Evolutionary conservation across 441 rosid genomes (phyloP).

Genomic region (Hura crepitans): DNA sequence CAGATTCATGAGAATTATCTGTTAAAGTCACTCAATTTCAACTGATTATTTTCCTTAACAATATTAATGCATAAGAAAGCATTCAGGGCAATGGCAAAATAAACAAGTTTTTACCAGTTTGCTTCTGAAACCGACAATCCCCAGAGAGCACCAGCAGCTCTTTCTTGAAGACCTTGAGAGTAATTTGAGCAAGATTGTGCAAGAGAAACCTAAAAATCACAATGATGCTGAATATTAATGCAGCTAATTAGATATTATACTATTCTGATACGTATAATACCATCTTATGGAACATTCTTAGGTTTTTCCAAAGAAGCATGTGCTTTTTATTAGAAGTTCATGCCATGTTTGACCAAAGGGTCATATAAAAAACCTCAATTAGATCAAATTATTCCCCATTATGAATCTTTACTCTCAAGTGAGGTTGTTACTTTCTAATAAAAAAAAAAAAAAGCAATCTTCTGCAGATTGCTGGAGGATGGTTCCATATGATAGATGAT

Average conservation of each 20-base stretch:
- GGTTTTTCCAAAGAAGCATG: no score
- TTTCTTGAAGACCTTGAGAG: slow-evolving; percentile 52
- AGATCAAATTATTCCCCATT: no score
- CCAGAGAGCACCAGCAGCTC: slow-evolving; percentile 63
- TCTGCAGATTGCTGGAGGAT: background rate
- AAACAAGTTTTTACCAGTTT: slow-evolving; percentile 35
- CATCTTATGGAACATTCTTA: no score
- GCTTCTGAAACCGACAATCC: slow-evolving; percentile 57
- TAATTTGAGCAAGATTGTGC: slow-evolving; percentile 45
- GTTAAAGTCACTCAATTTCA: background rate
- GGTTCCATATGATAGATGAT: background rate
- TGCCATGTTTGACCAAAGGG: no score
- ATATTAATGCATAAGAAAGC: background rate
- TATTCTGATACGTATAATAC: no score
- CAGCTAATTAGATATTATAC: no score
- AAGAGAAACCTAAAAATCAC: slow-evolving; percentile 22
- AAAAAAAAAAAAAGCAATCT: no score
- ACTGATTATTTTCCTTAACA: background rate
- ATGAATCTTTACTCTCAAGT: background rate
- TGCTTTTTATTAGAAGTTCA: no score
- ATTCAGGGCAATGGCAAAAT: background rate
- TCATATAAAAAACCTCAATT: no score
- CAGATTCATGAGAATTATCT: background rate
- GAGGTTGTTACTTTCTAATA: background rate
- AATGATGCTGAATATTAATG: no score